These are phyloP conservation scores for Candida multigemmis DNA, from an alignment of 805 yeast genomes.

Conservation along the genomic window DNA sequence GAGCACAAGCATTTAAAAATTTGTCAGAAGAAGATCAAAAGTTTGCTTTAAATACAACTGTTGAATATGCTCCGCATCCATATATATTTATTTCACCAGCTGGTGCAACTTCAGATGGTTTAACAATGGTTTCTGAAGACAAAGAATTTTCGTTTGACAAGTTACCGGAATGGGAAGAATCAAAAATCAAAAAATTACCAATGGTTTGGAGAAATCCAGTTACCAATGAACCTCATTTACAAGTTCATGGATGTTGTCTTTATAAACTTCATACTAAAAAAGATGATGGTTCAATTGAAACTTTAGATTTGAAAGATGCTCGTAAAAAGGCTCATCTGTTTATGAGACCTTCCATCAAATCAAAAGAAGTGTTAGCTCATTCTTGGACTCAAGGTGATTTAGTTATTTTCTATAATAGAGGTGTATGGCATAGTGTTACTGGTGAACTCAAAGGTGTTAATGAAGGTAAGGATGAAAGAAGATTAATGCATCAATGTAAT, in stretches of 20 bases:
- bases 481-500: slow-evolving; percentile 92
- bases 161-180: slow-evolving; percentile 77
- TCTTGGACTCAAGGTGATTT: slow-evolving; percentile 79
- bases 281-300: slow-evolving; percentile 39
- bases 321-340: slow-evolving; percentile 61
- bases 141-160: slow-evolving; percentile 59
- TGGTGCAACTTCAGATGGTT: slow-evolving; percentile 76
- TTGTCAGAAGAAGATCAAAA: slow-evolving; percentile 64
- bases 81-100: slow-evolving; percentile 78
- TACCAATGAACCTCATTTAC: slow-evolving; percentile 74
- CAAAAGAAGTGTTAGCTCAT: slow-evolving; percentile 68
- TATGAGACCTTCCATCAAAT: slow-evolving; percentile 82
- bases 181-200: slow-evolving; percentile 70
- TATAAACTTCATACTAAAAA: slow-evolving; percentile 46
- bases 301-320: slow-evolving; percentile 60
- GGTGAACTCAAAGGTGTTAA: slow-evolving; percentile 59
- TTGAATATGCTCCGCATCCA: slow-evolving; percentile 89
- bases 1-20: slow-evolving; percentile 66
- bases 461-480: slow-evolving; percentile 54
- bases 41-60: slow-evolving; percentile 68
- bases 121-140: slow-evolving; percentile 77
- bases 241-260: slow-evolving; percentile 84
- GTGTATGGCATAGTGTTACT: slow-evolving; percentile 88
- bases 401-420: slow-evolving; percentile 80
- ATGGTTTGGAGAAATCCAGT: slow-evolving; percentile 90